Base-by-base conservation (phyloP, 83 land plant species). In the Thuja plicata region DNA sequence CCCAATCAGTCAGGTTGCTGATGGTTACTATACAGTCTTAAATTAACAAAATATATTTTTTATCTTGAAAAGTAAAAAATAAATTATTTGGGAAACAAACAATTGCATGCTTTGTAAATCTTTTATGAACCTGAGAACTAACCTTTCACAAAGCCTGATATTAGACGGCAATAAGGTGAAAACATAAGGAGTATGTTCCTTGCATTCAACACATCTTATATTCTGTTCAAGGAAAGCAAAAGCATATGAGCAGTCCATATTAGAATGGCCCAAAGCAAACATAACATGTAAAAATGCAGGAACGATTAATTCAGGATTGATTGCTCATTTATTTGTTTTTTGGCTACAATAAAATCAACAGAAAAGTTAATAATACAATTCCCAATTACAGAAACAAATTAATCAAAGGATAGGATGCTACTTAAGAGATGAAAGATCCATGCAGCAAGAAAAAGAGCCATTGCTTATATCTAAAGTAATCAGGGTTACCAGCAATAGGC, bases 131-230 rank as follows among this genome's bases (percentile, higher is more conserved):
- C 78, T 32, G 48, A 48, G 55, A 84, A 30, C 57, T 43, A 46
- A 84, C 86, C 86, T 84, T 45, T 84, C 86, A 30, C 86, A 84
- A 50, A 84, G 86, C 30, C 86, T n/a, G 57, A 84, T 60, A 52
- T 32, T 16, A 84, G 50, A 84, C 13, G 86, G 86, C 86, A 84
- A 84, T 48, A 84, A 50, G 19, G 86, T 84, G 48, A 84, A 84
- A 84, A 84, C 86, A 45, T 84, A 84, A 46, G 86, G 86, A 52
- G 86, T 84, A 84, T 50, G 86, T 52, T 84, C 86, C 57, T 84
- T 84, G 86, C 86, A 84, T 84, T 84, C 86, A 84, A 84, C 34
- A 27, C 86, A 84, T 50, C 86, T 46, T 84, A 43, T 84, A 34
- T 52, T 84, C 86, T 84, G 86, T 46, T 50, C 60, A 50, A 84